Evolutionary conservation across 176 grass and related monocot genomes (phyloP).

Genomic region (Thinopyrum elongatum): DNA sequence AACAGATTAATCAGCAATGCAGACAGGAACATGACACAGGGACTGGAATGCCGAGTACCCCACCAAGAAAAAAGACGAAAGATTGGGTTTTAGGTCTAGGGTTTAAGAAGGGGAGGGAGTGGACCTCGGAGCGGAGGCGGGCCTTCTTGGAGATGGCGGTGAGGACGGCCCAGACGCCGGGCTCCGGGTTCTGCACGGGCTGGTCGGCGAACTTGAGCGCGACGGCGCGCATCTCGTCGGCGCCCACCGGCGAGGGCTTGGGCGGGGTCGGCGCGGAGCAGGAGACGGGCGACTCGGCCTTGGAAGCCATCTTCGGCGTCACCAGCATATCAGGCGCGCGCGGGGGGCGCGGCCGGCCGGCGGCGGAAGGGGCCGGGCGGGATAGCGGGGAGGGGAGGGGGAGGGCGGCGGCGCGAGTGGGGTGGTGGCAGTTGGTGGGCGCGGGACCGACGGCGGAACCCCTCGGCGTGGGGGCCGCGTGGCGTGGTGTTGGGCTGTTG

Average conservation of each 20-base stretch:
- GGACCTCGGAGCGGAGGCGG: conserved; percentile 72
- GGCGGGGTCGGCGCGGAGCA: conserved; percentile 11
- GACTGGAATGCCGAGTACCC: neutral
- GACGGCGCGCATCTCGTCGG: conserved; percentile 64
- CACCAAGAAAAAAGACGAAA: neutral
- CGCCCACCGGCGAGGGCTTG: conserved; percentile 25
- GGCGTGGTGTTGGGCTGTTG: neutral
- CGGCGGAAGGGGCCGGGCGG: neutral
- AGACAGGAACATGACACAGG: neutral
- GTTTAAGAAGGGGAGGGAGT: conserved; percentile 28
- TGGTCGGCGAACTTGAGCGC: conserved; percentile 74
- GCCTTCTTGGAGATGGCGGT: conserved; percentile 79
- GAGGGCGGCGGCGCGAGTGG: neutral
- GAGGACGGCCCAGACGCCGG: conserved; percentile 80
- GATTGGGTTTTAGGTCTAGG: conserved; percentile 31
- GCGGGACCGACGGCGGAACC: neutral
- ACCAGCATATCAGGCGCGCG: neutral
- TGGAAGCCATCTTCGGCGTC: conserved; percentile 26
- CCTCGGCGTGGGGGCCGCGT: neutral
- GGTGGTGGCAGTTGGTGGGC: neutral
- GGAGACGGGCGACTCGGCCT: conserved; percentile 34
- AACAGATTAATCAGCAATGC: neutral
- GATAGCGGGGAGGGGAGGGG: neutral
- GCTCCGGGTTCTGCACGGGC: conserved; percentile 63
- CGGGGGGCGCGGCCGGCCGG: neutral